Percentiles rank a stretch among this genome's conserved stretches.
Conservation (phyloP, 2,329 filamentous ascomycete genomes). For the Raffaelea ambrosiae region DNA sequence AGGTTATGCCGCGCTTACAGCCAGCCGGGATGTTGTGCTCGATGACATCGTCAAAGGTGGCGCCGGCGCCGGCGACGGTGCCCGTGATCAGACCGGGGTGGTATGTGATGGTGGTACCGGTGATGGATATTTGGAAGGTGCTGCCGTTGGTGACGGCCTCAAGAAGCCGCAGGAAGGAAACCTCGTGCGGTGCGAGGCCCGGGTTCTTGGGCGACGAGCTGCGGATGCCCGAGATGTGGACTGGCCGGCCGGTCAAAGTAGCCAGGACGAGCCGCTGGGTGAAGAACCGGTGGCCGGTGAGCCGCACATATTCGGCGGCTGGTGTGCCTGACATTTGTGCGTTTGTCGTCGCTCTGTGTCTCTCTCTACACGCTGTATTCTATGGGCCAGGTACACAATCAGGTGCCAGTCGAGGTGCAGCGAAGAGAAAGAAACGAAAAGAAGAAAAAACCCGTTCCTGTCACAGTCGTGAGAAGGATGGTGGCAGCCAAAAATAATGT, state of each 20-base stretch:
- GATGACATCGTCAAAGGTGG: constrained; percentile 61
- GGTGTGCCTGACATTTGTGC: neutral
- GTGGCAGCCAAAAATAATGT: neutral
- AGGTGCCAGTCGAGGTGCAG: no score
- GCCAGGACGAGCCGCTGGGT: constrained; percentile 78
- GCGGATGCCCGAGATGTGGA: constrained; percentile 93
- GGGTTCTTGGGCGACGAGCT: constrained; percentile 77
- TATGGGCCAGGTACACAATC: neutral
- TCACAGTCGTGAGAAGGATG: neutral
- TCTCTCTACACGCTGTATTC: no score
- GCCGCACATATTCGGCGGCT: constrained; percentile 32
- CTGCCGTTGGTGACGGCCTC: constrained; percentile 94
- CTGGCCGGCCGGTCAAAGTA: constrained; percentile 79
- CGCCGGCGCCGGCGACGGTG: constrained; percentile 64
- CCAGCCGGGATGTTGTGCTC: constrained; percentile 70
- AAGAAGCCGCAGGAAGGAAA: constrained; percentile 90
- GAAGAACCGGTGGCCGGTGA: constrained; percentile 78
- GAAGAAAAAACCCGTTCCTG: no score
- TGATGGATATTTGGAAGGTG: constrained; percentile 91
- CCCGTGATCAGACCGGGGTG: constrained; percentile 89
- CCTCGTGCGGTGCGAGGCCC: constrained; percentile 83
- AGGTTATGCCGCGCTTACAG: constrained; percentile 75
- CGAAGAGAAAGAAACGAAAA: no score
- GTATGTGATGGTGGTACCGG: constrained; percentile 86
- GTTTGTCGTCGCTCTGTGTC: no score